phyloP scores from a whole-genome alignment of 306 rosid species.

The Cucumis hystrix region DNA sequence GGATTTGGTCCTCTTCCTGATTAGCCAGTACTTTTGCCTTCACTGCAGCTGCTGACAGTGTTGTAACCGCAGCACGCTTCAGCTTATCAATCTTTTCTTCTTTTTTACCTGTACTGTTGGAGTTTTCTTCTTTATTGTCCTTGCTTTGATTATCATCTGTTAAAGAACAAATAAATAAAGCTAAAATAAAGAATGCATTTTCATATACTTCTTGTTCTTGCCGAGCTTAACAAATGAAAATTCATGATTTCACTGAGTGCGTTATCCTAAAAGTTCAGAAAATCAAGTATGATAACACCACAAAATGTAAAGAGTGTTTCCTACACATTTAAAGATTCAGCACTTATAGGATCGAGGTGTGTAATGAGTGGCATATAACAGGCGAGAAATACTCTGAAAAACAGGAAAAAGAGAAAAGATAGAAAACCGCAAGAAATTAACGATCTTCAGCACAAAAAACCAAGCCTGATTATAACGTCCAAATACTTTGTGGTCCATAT shows the following conservation, averaged over 20 bases:
- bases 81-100: conserved; percentile 38
- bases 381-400: background rate
- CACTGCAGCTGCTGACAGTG: conserved; percentile 74
- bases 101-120: conserved; percentile 15
- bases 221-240: background rate
- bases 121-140: conserved; percentile 25
- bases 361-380: background rate
- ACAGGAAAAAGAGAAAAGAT: background rate
- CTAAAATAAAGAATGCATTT: background rate
- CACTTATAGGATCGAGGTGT: background rate
- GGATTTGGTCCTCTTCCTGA: conserved; percentile 81
- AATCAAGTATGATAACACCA: background rate
- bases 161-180: conserved; percentile 4
- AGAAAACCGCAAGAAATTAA: background rate
- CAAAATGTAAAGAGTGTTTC: background rate
- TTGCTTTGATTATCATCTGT: conserved; percentile 38
- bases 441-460: background rate
- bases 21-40: conserved; percentile 81
- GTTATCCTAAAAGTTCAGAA: background rate
- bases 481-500: background rate
- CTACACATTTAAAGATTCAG: background rate
- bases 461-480: background rate
- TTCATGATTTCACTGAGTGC: background rate
- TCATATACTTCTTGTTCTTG: background rate
- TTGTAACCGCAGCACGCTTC: conserved; percentile 67